Evolutionary conservation across 139 green algal species (phyloP), one percentile per base, ranked within the genome.

Genomic region (Nannochloris sp.): DNA sequence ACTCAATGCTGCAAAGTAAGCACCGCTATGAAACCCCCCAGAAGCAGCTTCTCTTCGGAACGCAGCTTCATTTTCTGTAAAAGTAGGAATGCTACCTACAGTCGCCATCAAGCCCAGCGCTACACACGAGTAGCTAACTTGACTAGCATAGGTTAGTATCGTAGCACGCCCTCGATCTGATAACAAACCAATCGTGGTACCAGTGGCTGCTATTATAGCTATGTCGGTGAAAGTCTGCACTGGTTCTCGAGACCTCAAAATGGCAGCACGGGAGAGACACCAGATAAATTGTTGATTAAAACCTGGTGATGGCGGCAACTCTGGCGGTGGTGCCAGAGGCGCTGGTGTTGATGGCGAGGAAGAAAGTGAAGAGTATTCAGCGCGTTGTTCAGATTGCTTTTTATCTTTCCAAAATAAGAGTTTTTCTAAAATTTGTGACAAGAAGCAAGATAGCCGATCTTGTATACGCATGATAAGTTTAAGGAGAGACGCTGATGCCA

Each of bases 1-100:
- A 58, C 85, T 77, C 10, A 78, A 61, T 2, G 80, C 77, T 30
- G 72, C 32, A 35, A 86, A 86, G 67, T 77, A 77, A 0, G 76
- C 64, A 19, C 81, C 30, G 1, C 59, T 46, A 44, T 73, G 73
- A 32, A 78, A 56, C 0, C n/a, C n/a, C 67, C 71, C 77, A 38
- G 80, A 67, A 23, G 79, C 42, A 1, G 79, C 68, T 47, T 85
- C 79, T 2, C 79, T 37, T 59, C 65, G 71, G 46, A 78, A 83
- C 14, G 78, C 55, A 9, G 69, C 29, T 3, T 72, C 32, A 36
- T 77, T 42, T 4, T 19, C 34, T 2, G 61, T 56, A 68, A 86
- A 86, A 14, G 78, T 85, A 36, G 42, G 48, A 34, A 82, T 65
- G 12, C 64, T 70, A 29, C 73, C 66, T 13, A 83, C 73, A 15